phyloP scores from a whole-genome alignment of 129 eudicot genomes.

The Mikania micrantha region DNA sequence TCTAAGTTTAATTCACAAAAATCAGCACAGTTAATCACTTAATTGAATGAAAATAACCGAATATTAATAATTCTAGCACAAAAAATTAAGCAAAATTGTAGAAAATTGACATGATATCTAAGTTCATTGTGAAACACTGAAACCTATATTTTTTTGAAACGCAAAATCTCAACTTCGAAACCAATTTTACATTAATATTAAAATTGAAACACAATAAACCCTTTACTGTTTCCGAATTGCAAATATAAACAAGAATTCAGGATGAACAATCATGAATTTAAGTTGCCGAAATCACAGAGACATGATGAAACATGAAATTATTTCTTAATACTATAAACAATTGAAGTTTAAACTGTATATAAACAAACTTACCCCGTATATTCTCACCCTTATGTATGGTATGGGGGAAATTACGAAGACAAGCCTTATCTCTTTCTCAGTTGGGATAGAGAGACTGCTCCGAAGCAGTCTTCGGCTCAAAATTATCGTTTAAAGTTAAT shows the following conservation, averaged over 20 bases:
- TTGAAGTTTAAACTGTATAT: neutral
- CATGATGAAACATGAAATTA: too few relatives aligned
- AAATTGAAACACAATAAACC: conserved; percentile 1
- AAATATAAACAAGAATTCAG: conserved; percentile 4
- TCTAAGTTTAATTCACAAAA: conserved; percentile 34
- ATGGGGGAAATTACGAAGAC: too few relatives aligned
- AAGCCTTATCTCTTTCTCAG: too few relatives aligned
- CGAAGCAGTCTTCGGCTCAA: too few relatives aligned
- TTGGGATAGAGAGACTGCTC: too few relatives aligned
- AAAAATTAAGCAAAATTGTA: neutral
- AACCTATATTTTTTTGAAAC: neutral
- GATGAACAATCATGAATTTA: neutral
- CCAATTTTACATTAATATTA: neutral
- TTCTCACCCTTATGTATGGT: too few relatives aligned
- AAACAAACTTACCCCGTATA: conserved; percentile 3
- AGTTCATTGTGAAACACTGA: neutral
- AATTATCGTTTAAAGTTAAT: too few relatives aligned
- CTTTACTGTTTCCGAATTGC: neutral
- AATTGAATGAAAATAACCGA: neutral
- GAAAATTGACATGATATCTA: neutral
- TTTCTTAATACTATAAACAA: neutral
- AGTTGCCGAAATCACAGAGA: conserved; percentile 1
- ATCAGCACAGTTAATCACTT: neutral
- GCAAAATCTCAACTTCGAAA: neutral
- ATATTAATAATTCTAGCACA: neutral